These are phyloP conservation scores for Iberis amara DNA, from an alignment of 441 rosid genomes.

Conservation along the genomic window DNA sequence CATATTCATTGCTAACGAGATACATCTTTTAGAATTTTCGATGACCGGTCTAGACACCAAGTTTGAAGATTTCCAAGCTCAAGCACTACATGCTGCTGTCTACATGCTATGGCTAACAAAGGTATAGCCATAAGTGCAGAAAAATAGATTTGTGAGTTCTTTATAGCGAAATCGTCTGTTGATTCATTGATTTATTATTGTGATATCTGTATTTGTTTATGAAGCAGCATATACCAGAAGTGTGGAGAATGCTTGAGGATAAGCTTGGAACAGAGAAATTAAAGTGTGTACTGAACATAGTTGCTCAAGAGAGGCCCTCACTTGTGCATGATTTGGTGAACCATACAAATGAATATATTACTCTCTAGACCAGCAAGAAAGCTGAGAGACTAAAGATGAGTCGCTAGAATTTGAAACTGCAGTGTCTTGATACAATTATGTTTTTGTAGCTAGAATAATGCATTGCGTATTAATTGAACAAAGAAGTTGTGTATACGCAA, in stretches of 20 bases:
- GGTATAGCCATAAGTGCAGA: constrained; percentile 34
- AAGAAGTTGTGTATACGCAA: too few relatives aligned
- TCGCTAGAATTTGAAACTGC: too few relatives aligned
- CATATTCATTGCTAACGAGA: constrained; percentile 52
- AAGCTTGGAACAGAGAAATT: constrained; percentile 43
- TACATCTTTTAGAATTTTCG: constrained; percentile 43
- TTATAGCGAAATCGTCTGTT: not conserved
- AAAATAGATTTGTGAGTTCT: not conserved
- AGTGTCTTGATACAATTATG: too few relatives aligned
- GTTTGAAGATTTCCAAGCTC: constrained; percentile 69
- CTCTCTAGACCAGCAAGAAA: too few relatives aligned
- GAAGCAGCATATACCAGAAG: constrained; percentile 53
- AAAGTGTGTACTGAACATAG: constrained; percentile 33
- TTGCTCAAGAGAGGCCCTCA: constrained; percentile 47
- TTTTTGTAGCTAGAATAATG: too few relatives aligned
- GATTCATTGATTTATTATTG: constrained; percentile 1
- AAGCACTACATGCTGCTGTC: constrained; percentile 49
- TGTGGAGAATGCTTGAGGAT: constrained; percentile 38
- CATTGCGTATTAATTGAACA: too few relatives aligned
- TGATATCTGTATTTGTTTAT: constrained; percentile 19
- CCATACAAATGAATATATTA: not conserved
- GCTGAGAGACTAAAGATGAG: too few relatives aligned
- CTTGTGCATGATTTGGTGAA: constrained; percentile 27
- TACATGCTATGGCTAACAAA: constrained; percentile 70
- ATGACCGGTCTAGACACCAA: constrained; percentile 41